Conservation (phyloP, 1,284 basidiomycete genomes). For the Omphalotus olearius region DNA sequence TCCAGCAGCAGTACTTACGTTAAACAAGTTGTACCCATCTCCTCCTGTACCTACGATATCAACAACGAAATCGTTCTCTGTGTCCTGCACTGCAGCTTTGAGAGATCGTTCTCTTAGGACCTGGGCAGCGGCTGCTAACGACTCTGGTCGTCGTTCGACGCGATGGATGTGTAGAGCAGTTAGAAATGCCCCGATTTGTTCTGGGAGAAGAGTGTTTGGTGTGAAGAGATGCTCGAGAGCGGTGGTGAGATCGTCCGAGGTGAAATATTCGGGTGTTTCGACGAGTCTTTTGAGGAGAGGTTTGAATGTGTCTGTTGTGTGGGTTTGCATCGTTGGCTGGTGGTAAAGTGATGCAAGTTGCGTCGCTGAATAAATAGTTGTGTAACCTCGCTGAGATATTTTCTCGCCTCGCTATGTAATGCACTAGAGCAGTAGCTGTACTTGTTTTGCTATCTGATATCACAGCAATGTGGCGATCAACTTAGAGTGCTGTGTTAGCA, state of each 20-base stretch:
- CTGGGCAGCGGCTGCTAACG: conserved; percentile 72
- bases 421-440: no score
- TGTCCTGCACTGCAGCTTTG: conserved; percentile 53
- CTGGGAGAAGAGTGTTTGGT: conserved; percentile 54
- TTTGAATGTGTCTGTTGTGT: conserved; percentile 67
- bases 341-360: conserved; percentile 13
- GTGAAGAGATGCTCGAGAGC: conserved; percentile 77
- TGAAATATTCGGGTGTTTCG: conserved; percentile 74
- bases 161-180: conserved; percentile 77
- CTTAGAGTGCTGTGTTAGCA: no score
- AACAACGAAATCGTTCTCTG: conserved; percentile 63
- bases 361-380: no score
- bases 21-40: conserved; percentile 96
- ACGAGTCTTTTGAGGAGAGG: conserved; percentile 73
- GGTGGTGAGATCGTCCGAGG: conserved; percentile 61
- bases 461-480: no score
- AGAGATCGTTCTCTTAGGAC: conserved; percentile 70
- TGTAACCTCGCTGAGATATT: no score
- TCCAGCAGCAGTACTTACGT: conserved; percentile 94
- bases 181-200: conserved; percentile 82
- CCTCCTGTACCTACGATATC: conserved; percentile 76
- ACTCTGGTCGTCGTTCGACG: conserved; percentile 71
- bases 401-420: no score
- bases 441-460: no score
- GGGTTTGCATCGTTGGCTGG: no score